Percentiles rank a stretch among this genome's conserved stretches.
Evolutionary conservation across 352 stramenopile genomes (phyloP).

Genomic region (Elongisporangium anandrum): DNA sequence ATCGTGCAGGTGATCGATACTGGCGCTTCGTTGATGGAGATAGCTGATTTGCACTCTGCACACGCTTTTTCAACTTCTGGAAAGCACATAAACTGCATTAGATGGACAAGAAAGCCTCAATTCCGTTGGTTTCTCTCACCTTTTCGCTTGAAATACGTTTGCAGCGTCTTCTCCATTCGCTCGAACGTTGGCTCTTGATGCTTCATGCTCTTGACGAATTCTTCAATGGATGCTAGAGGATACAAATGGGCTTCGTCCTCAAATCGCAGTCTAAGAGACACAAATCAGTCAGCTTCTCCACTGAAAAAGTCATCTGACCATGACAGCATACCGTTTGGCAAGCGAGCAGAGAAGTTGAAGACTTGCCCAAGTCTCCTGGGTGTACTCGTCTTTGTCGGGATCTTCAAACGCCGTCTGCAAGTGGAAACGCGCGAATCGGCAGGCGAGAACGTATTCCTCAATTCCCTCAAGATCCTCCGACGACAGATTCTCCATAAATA

Average conservation of each 20-base stretch:
- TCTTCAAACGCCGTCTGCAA: constrained; percentile 21
- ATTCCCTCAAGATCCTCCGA: constrained; percentile 45
- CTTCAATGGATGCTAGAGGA: constrained; percentile 35
- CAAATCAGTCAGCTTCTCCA: background rate
- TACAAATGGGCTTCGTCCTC: constrained; percentile 71
- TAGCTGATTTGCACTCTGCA: constrained; percentile 32
- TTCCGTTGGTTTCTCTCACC: constrained; percentile 11
- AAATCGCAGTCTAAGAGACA: constrained; percentile 50
- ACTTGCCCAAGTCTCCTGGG: constrained; percentile 14
- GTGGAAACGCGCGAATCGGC: constrained; percentile 48
- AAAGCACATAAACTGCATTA: background rate
- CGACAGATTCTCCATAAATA: constrained; percentile 7
- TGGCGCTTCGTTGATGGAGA: constrained; percentile 19
- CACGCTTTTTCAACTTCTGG: constrained; percentile 12
- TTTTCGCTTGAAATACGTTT: constrained; percentile 26
- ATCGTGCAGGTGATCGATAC: constrained; percentile 44
- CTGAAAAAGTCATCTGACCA: background rate
- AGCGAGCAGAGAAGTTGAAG: constrained; percentile 44
- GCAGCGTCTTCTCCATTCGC: constrained; percentile 31
- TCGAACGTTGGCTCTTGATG: constrained; percentile 24
- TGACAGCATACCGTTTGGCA: constrained; percentile 35
- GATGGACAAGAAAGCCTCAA: background rate
- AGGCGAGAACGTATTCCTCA: constrained; percentile 50
- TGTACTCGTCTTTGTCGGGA: constrained; percentile 16
- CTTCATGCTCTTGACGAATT: constrained; percentile 26